Percentiles rank a stretch among this genome's conserved stretches.
These are phyloP conservation scores for Kwoniella botswanensis DNA, from an alignment of 768 basidiomycete genomes.

Conservation along the genomic window DNA sequence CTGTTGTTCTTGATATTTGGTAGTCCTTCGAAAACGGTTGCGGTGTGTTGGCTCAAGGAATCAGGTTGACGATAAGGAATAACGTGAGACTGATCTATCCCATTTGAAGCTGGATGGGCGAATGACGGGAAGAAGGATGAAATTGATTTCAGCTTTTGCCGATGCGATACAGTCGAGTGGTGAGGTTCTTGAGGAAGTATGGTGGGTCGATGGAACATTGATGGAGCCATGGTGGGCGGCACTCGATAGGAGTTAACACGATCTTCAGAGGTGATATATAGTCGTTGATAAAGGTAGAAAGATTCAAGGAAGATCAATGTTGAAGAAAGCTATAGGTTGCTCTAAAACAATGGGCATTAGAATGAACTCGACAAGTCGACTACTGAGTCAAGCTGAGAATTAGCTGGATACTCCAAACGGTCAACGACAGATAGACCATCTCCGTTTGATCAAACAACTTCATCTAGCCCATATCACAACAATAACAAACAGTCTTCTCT, in stretches of 20 bases:
- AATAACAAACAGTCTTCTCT: background rate
- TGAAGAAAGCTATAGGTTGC: no score
- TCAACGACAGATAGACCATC: background rate
- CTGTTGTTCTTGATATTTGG: background rate
- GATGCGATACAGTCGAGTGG: slow-evolving; percentile 4
- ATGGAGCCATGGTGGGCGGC: slow-evolving; percentile 3
- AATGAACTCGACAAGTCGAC: no score
- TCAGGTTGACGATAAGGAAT: slow-evolving; percentile 18
- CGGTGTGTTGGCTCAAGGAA: background rate
- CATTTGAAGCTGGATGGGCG: background rate
- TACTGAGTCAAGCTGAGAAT: no score
- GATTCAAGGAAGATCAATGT: background rate
- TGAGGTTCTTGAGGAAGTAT: background rate
- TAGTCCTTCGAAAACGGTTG: slow-evolving; percentile 2
- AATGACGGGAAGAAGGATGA: slow-evolving; percentile 20
- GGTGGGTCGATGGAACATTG: slow-evolving; percentile 13
- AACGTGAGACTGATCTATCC: background rate
- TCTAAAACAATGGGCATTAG: no score
- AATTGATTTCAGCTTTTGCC: slow-evolving; percentile 15
- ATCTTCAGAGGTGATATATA: background rate
- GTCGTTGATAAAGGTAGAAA: background rate
- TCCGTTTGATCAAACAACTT: no score
- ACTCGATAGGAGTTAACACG: background rate
- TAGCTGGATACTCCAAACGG: background rate
- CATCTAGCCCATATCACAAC: background rate